Evolutionary conservation across 1,284 basidiomycete genomes (phyloP).

Genomic region (Cryptococcus neoformans): DNA sequence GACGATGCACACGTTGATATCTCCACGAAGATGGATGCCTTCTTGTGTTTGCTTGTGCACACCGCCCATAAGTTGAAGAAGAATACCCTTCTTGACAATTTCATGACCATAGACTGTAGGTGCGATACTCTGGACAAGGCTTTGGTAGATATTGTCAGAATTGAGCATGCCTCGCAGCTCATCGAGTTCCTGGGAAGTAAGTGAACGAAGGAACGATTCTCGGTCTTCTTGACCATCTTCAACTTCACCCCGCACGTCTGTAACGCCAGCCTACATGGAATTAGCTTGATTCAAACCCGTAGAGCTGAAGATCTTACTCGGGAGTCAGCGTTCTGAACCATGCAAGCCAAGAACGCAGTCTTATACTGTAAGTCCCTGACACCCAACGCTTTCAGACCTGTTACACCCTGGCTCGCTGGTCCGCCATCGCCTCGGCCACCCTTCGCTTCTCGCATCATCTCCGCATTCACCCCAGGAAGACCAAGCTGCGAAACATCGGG

Average conservation of each 20-base stretch:
- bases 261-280: constrained; percentile 59
- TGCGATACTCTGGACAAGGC: constrained; percentile 91
- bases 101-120: constrained; percentile 98
- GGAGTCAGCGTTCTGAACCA: constrained; percentile 88
- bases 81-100: constrained; percentile 95
- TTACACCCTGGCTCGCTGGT: constrained; percentile 81
- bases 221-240: constrained; percentile 70
- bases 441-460: constrained; percentile 82
- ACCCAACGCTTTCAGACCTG: constrained; percentile 89
- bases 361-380: constrained; percentile 97
- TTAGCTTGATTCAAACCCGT: background rate
- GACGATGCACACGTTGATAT: constrained; percentile 98
- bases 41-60: constrained; percentile 96
- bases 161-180: constrained; percentile 94
- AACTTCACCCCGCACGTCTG: constrained; percentile 82
- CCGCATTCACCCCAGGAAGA: constrained; percentile 89
- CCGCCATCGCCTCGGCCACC: constrained; percentile 64
- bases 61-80: constrained; percentile 99
- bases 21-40: constrained; percentile 95
- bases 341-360: constrained; percentile 97
- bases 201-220: constrained; percentile 75
- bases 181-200: constrained; percentile 92
- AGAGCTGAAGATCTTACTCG: constrained; percentile 57
- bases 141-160: constrained; percentile 88
- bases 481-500: constrained; percentile 97